Conservation (phyloP, 352 stramenopile species). For the Peronospora belbahrii region DNA sequence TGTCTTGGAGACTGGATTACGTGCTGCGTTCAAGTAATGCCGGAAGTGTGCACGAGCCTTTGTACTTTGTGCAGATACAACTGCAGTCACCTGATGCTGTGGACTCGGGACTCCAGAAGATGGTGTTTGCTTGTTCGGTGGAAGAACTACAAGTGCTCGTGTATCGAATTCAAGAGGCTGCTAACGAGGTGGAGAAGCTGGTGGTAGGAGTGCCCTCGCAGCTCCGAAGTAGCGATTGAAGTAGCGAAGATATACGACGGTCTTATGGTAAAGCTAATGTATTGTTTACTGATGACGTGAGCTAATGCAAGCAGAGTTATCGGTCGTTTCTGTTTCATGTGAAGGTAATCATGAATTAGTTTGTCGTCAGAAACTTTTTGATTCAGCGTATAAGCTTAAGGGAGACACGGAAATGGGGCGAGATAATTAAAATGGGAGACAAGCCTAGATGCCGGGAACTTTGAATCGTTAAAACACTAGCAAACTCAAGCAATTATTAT, state of each 20-base stretch:
- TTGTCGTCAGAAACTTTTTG: too few relatives aligned
- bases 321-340: too few relatives aligned
- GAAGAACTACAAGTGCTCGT: constrained; percentile 62
- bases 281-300: too few relatives aligned
- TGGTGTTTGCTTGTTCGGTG: constrained; percentile 59
- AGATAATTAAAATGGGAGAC: too few relatives aligned
- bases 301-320: too few relatives aligned
- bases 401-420: too few relatives aligned
- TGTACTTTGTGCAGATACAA: constrained; percentile 63
- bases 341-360: too few relatives aligned
- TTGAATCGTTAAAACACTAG: too few relatives aligned
- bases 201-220: constrained; percentile 6
- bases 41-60: constrained; percentile 45
- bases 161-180: constrained; percentile 60
- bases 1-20: constrained; percentile 69
- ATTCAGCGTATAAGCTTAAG: too few relatives aligned
- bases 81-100: constrained; percentile 37
- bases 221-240: constrained; percentile 8
- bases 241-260: not conserved
- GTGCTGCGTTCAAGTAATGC: constrained; percentile 43
- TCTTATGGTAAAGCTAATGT: constrained; percentile 1
- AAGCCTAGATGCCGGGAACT: too few relatives aligned
- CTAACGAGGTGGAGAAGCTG: constrained; percentile 57
- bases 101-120: constrained; percentile 18
- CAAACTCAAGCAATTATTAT: too few relatives aligned